Percentiles rank a stretch among this genome's conserved stretches.
Evolutionary conservation across 73 alveolate species (phyloP).

Genomic region (Uronychia setigera): DNA sequence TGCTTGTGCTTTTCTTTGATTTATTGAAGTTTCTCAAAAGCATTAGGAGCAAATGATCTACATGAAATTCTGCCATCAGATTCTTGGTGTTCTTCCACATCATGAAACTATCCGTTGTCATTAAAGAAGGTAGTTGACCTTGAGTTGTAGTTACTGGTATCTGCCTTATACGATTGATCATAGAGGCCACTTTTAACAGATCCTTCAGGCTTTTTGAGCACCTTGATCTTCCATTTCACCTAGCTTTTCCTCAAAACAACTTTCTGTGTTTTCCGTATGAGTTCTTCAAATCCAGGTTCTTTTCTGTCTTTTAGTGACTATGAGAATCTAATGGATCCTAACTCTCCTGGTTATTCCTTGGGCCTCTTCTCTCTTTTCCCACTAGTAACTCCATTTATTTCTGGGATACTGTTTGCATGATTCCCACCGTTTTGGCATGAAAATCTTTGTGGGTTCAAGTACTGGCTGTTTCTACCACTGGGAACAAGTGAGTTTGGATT

Average conservation of each 20-base stretch:
- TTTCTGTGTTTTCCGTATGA: not conserved
- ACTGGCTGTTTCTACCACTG: too few species aligned
- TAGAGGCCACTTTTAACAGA: not conserved
- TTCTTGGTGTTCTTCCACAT: not conserved
- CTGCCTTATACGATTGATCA: not conserved
- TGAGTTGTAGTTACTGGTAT: not conserved
- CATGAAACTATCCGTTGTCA: not conserved
- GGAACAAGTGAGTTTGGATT: too few species aligned
- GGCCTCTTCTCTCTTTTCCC: too few species aligned
- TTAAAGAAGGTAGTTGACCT: not conserved
- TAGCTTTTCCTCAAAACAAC: not conserved
- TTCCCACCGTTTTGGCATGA: too few species aligned
- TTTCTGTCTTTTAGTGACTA: not conserved
- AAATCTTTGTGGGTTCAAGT: too few species aligned
- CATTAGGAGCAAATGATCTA: not conserved
- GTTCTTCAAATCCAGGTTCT: not conserved
- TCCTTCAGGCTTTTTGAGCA: not conserved
- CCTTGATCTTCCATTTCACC: not conserved
- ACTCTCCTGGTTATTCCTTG: too few species aligned
- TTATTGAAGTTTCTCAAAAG: not conserved
- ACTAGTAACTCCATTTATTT: too few species aligned
- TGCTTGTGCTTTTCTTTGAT: not conserved
- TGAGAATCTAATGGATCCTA: not conserved
- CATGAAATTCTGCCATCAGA: not conserved
- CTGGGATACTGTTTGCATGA: too few species aligned